phyloP scores from a whole-genome alignment of 495 filamentous ascomycete species.

The Aspergillus biplanus region DNA sequence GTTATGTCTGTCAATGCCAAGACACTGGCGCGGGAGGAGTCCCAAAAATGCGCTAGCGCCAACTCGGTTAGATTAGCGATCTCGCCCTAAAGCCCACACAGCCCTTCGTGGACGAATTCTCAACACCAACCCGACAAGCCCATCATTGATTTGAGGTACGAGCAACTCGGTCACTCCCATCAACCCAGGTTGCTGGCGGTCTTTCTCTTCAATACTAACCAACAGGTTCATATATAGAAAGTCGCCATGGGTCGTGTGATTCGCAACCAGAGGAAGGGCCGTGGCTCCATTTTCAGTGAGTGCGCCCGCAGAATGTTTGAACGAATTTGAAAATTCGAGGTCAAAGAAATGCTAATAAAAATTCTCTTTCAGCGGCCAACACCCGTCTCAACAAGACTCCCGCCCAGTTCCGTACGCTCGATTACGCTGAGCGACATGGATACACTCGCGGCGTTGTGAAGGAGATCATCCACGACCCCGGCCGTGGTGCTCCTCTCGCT shows the following conservation, averaged over 20 bases:
- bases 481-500: slow-evolving; percentile 96
- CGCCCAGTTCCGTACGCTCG: slow-evolving; percentile 92
- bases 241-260: slow-evolving; percentile 80
- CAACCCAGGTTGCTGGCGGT: slow-evolving; percentile 35
- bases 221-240: slow-evolving; percentile 44
- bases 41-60: slow-evolving; percentile 35
- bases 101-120: slow-evolving; percentile 50
- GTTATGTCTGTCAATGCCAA: not conserved
- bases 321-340: slow-evolving; percentile 13
- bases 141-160: slow-evolving; percentile 55
- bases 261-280: slow-evolving; percentile 97
- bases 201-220: slow-evolving; percentile 45
- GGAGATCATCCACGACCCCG: slow-evolving; percentile 98
- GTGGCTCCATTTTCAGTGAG: slow-evolving; percentile 97
- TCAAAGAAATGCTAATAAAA: slow-evolving; percentile 45
- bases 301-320: slow-evolving; percentile 41
- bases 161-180: slow-evolving; percentile 36
- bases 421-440: slow-evolving; percentile 94
- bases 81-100: slow-evolving; percentile 56
- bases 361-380: slow-evolving; percentile 63
- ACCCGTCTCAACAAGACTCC: slow-evolving; percentile 91
- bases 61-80: slow-evolving; percentile 53
- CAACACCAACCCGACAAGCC: slow-evolving; percentile 54
- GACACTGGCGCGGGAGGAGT: slow-evolving; percentile 18
- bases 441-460: slow-evolving; percentile 97